These are phyloP conservation scores for Rhodosporidiobolus odoratus DNA, from an alignment of 768 basidiomycete genomes.

Conservation along the genomic window DNA sequence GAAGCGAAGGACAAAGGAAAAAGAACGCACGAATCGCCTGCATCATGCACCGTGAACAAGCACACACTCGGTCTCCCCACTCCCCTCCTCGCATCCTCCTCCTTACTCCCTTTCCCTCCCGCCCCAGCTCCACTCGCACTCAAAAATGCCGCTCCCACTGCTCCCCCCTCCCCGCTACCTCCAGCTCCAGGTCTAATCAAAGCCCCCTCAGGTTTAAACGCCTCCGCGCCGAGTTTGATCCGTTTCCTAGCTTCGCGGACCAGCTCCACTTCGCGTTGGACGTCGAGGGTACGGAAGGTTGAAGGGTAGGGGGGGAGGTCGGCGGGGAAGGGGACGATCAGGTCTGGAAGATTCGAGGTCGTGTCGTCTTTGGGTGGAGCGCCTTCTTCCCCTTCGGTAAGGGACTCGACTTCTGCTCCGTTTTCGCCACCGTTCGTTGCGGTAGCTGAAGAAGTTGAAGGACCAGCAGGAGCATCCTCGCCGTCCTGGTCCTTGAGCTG, in stretches of 20 bases:
- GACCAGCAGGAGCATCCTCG: slow-evolving; percentile 49
- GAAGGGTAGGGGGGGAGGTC: slow-evolving; percentile 78
- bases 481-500: slow-evolving; percentile 66
- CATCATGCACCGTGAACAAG: slow-evolving; percentile 89
- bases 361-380: slow-evolving; percentile 46
- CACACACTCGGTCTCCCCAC: slow-evolving; percentile 84
- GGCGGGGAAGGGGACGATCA: slow-evolving; percentile 58
- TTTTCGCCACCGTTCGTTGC: background rate
- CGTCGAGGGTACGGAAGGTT: slow-evolving; percentile 75
- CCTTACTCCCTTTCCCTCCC: slow-evolving; percentile 7
- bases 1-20: background rate
- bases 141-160: slow-evolving; percentile 54
- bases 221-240: slow-evolving; percentile 75
- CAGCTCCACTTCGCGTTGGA: slow-evolving; percentile 81
- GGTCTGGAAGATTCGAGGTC: background rate
- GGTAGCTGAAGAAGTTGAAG: background rate
- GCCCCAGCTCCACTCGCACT: background rate
- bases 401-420: slow-evolving; percentile 46
- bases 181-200: slow-evolving; percentile 27
- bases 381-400: slow-evolving; percentile 54
- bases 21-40: slow-evolving; percentile 76
- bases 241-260: slow-evolving; percentile 86
- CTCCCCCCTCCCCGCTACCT: slow-evolving; percentile 55
- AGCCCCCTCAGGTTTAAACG: slow-evolving; percentile 27
- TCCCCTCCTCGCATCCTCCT: slow-evolving; percentile 10